Conservation (phyloP, 2,329 filamentous ascomycete species). For the Colletotrichum liriopes region DNA sequence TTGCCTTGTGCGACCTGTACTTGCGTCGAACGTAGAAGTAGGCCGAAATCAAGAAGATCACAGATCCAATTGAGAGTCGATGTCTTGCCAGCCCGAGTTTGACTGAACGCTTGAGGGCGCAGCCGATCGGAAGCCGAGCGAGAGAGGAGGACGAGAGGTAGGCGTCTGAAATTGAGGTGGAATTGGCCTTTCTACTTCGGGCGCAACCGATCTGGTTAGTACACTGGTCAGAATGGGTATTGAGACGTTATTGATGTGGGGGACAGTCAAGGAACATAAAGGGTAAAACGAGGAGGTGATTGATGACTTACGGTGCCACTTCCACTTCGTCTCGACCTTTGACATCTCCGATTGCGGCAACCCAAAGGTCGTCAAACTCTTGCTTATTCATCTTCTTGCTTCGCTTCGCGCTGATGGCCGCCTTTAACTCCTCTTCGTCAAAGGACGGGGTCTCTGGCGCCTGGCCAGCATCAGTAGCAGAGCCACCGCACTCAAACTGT, state of each 20-base stretch:
- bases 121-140: constrained; percentile 90
- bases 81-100: constrained; percentile 86
- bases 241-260: constrained; percentile 36
- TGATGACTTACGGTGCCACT: constrained; percentile 69
- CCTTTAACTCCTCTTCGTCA: constrained; percentile 82
- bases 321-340: constrained; percentile 74
- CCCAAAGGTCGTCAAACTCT: constrained; percentile 93
- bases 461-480: constrained; percentile 73
- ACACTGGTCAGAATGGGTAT: constrained; percentile 66
- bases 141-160: constrained; percentile 88
- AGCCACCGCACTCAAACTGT: constrained; percentile 90
- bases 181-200: constrained; percentile 80
- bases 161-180: constrained; percentile 73
- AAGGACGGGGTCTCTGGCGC: constrained; percentile 71
- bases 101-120: constrained; percentile 84
- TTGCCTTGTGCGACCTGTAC: constrained; percentile 75
- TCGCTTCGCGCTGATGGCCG: constrained; percentile 81
- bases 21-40: constrained; percentile 76
- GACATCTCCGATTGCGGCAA: constrained; percentile 81
- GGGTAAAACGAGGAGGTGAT: constrained; percentile 37
- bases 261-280: constrained; percentile 10
- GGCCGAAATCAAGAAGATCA: constrained; percentile 66
- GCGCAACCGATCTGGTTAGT: constrained; percentile 90
- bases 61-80: constrained; percentile 85
- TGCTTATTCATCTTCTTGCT: constrained; percentile 87